Evolutionary conservation across 2,329 filamentous ascomycete species (phyloP).

Genomic region (Oidium heveae): DNA sequence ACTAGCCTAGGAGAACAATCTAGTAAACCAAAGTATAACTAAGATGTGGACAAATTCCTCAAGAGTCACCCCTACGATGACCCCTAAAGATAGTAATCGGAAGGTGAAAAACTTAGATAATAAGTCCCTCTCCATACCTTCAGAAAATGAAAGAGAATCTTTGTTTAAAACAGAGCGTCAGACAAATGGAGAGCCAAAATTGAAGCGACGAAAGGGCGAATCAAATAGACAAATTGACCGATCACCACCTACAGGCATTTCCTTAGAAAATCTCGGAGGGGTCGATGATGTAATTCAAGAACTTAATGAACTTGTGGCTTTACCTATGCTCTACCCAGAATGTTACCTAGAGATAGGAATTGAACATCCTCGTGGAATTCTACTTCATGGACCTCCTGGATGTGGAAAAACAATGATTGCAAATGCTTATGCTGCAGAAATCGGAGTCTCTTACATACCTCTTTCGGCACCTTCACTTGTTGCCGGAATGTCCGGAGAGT

Average conservation of each 20-base stretch:
- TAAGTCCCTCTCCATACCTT: slow-evolving; percentile 1
- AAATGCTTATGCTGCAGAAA: slow-evolving; percentile 49
- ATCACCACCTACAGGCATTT: slow-evolving; percentile 39
- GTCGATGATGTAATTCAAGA: slow-evolving; percentile 46
- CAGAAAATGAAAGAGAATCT: slow-evolving; percentile 6
- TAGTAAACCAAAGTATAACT: slow-evolving; percentile 40
- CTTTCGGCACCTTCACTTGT: slow-evolving; percentile 64
- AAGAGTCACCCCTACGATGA: slow-evolving; percentile 3
- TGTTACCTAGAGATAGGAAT: slow-evolving; percentile 39
- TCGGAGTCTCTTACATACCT: slow-evolving; percentile 55
- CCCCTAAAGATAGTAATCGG: neutral
- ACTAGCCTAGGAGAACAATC: slow-evolving; percentile 22
- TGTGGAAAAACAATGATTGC: slow-evolving; percentile 74
- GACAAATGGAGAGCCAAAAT: slow-evolving; percentile 36
- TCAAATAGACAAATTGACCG: slow-evolving; percentile 28
- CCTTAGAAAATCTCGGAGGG: slow-evolving; percentile 48
- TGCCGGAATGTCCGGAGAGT: slow-evolving; percentile 71
- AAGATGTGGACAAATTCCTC: slow-evolving; percentile 25
- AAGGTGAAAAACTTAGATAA: neutral
- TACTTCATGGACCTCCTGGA: slow-evolving; percentile 62
- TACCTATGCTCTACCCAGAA: slow-evolving; percentile 44
- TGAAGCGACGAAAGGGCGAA: slow-evolving; percentile 36
- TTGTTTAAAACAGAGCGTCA: slow-evolving; percentile 23
- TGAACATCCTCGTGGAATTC: slow-evolving; percentile 45
- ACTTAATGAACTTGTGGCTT: slow-evolving; percentile 43